A percentile compares a stretch with the other conserved stretches of the same genome.
These are phyloP conservation scores for Cladophialophora bantiana DNA, from an alignment of 2,329 filamentous ascomycete genomes.

Conservation along the genomic window DNA sequence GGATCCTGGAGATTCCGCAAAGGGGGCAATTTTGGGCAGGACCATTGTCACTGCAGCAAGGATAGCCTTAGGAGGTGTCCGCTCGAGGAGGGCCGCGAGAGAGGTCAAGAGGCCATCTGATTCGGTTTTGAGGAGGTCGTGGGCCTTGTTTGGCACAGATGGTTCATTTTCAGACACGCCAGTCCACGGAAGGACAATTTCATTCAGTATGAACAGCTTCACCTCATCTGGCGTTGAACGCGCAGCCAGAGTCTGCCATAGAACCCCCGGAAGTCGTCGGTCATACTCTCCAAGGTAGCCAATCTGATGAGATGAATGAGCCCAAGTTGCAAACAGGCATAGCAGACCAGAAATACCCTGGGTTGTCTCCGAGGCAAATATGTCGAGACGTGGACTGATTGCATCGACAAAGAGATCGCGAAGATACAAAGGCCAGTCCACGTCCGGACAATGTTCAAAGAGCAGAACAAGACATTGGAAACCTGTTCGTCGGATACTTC, in stretches of 20 bases:
- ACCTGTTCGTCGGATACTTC: constrained; percentile 64
- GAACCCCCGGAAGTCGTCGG: constrained; percentile 66
- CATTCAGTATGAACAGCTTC: constrained; percentile 76
- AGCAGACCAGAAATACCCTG: constrained; percentile 87
- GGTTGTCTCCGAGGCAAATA: constrained; percentile 82
- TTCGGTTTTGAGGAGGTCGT: constrained; percentile 24
- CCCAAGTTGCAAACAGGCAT: constrained; percentile 82
- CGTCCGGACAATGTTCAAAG: constrained; percentile 74
- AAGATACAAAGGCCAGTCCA: constrained; percentile 76
- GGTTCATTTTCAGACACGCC: constrained; percentile 59
- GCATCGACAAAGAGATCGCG: constrained; percentile 75
- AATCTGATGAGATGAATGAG: constrained; percentile 69
- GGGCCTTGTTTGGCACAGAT: constrained; percentile 57
- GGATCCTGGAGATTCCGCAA: constrained; percentile 29
- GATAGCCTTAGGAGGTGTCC: constrained; percentile 33
- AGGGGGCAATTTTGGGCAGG: constrained; percentile 32
- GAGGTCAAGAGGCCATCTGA: constrained; percentile 71
- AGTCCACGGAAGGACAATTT: constrained; percentile 67
- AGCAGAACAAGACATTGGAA: constrained; percentile 82
- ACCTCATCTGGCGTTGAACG: constrained; percentile 84
- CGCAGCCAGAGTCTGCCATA: constrained; percentile 75
- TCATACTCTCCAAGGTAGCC: constrained; percentile 73
- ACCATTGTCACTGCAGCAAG: constrained; percentile 32
- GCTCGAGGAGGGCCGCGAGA: constrained; percentile 74
- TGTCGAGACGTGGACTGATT: constrained; percentile 76